These are phyloP conservation scores for Hanseniaspora clermontiae DNA, from an alignment of 805 yeast species.

Conservation along the genomic window DNA sequence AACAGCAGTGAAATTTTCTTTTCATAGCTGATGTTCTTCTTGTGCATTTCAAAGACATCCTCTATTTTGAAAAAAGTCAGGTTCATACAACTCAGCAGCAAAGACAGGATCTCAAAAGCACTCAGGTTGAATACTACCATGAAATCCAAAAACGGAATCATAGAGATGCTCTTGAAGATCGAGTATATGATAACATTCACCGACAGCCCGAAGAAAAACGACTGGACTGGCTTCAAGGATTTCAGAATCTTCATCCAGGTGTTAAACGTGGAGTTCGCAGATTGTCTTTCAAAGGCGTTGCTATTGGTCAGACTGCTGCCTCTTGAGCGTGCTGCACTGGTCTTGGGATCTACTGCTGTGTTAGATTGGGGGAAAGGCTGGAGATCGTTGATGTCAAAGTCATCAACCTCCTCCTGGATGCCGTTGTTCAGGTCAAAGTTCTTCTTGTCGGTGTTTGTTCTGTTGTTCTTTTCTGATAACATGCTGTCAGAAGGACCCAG, in stretches of 20 bases:
- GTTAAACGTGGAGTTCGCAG: not conserved
- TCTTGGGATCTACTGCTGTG: not conserved
- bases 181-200: conserved; percentile 13
- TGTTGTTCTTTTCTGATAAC: not conserved
- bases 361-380: conserved; percentile 8
- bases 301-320: not conserved
- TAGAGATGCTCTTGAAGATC: conserved; percentile 13
- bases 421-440: not conserved
- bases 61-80: conserved; percentile 18
- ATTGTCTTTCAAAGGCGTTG: not conserved
- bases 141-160: conserved; percentile 12
- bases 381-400: conserved; percentile 6
- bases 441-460: not conserved
- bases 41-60: conserved; percentile 15
- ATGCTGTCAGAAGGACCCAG: not conserved
- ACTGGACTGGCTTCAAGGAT: conserved; percentile 18
- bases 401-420: conserved; percentile 3
- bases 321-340: not conserved
- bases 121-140: conserved; percentile 12
- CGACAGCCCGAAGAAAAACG: conserved; percentile 16
- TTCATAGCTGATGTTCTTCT: conserved; percentile 14
- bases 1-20: not conserved
- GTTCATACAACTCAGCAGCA: conserved; percentile 25
- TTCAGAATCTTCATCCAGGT: conserved; percentile 16
- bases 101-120: conserved; percentile 25